Evolutionary conservation across 345 rosid species (phyloP).

Genomic region (Barbarea vulgaris): DNA sequence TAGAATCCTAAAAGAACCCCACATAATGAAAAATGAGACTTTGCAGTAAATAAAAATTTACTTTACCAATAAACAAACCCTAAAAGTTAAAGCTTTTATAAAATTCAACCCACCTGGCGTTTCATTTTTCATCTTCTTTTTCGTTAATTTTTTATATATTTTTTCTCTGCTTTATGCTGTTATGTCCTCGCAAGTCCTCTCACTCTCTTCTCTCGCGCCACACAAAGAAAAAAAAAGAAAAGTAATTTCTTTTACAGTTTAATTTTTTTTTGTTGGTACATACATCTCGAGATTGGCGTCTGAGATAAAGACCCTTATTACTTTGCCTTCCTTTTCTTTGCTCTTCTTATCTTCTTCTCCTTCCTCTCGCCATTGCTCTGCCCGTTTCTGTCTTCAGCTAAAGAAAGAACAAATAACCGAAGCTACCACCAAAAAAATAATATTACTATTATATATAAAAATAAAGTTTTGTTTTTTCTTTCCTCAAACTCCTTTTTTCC

Average conservation of each 20-base stretch:
- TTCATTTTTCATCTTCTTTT: not conserved
- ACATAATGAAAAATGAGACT: no score
- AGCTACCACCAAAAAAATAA: not conserved
- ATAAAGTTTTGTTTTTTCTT: not conserved
- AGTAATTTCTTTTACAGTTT: constrained; percentile 24
- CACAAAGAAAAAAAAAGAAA: constrained; percentile 15
- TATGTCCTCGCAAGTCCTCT: constrained; percentile 18
- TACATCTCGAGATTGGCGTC: constrained; percentile 50
- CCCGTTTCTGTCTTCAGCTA: constrained; percentile 21
- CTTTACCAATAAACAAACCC: not conserved
- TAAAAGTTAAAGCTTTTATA: constrained; percentile 25
- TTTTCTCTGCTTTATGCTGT: constrained; percentile 7
- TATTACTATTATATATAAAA: not conserved
- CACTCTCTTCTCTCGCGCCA: constrained; percentile 7
- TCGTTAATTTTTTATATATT: not conserved
- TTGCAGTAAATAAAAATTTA: not conserved
- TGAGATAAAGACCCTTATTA: constrained; percentile 38
- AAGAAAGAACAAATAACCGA: not conserved
- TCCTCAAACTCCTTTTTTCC: constrained; percentile 3
- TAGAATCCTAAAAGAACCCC: no score
- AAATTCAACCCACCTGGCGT: constrained; percentile 37
- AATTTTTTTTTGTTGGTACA: not conserved
- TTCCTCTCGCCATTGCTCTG: constrained; percentile 35
- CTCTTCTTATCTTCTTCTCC: constrained; percentile 25
- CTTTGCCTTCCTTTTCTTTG: constrained; percentile 18